Base-by-base conservation (phyloP, 1,139 yeast species). In the Lipomyces yarrowii region DNA sequence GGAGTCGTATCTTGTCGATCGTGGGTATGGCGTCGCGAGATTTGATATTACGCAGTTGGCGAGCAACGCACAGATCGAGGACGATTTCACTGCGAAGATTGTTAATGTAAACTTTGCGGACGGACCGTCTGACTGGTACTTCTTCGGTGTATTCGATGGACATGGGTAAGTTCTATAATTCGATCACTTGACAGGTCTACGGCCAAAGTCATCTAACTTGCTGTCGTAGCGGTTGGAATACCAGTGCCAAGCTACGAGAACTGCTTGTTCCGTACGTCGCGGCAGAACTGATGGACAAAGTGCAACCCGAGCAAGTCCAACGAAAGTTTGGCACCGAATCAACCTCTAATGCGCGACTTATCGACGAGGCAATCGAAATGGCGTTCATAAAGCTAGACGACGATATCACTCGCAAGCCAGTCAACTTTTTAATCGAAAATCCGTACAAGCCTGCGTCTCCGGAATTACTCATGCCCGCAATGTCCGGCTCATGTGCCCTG, bases 71-170 rank as follows among this genome's bases (percentile, higher is more conserved):
- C 99, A 99, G 10, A 91, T 93, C 71, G 99, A 94, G 77, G 99
- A 94, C 76, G 97, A 91, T 74, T 85, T 96, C 69, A 86, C 94
- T 0, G 98, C 93, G 75, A 89, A 89, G 71, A 86, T 92, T 56
- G 88, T 93, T 13, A 92, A 91, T 68, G 91, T 91, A 0, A 96
- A 96, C 3, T 63, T 62, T 35, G 67, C 56, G n/a, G 64, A 65
- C 13, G 68, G 66, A 23, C 59, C 65, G 57, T 84, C 96, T 0
- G 98, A 93, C 77, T 89, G 98, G 90, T 89, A 90, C 86, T 91
- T 94, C 75, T 96, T 96, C 84, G 97, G 98, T 2, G 86, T 96
- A 0, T 94, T 89, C 76, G 99, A 94, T 77, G 99, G 99, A 13
- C 99, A 94, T 77, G 92, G 97, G 63, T 63, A 35, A 32, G 62